Evolutionary conservation across 176 grass and related monocot genomes (phyloP).

Genomic region (Bothriochloa decipiens): DNA sequence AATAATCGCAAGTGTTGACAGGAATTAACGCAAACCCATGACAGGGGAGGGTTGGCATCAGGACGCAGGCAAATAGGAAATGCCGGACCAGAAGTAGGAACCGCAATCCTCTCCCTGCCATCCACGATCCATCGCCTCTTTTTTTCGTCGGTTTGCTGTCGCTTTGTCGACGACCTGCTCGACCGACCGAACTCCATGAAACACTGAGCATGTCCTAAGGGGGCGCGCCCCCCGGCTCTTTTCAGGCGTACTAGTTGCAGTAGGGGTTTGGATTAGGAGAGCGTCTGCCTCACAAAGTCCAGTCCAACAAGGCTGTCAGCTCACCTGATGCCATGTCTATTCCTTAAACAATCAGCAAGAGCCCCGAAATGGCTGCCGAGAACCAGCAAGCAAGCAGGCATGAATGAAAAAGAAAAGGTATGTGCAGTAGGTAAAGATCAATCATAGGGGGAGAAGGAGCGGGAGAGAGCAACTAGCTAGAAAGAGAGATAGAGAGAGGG

Average conservation of each 20-base stretch:
- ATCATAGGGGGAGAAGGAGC: constrained; percentile 24
- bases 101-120: not conserved
- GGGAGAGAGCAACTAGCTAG: not conserved
- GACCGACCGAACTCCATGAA: constrained; percentile 25
- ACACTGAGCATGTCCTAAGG: constrained; percentile 47
- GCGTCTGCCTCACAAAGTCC: constrained; percentile 38
- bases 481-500: not conserved
- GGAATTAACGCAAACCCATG: not conserved
- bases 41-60: constrained; percentile 15
- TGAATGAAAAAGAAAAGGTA: constrained; percentile 21
- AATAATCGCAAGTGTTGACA: constrained; percentile 34
- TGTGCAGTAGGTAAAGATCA: constrained; percentile 50
- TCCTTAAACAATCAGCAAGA: constrained; percentile 66
- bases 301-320: constrained; percentile 26
- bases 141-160: constrained; percentile 51
- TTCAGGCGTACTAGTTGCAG: not conserved
- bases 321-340: constrained; percentile 33
- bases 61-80: not conserved
- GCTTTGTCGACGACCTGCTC: not conserved
- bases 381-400: constrained; percentile 32
- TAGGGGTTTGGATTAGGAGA: constrained; percentile 17
- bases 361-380: constrained; percentile 24
- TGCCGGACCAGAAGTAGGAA: not conserved
- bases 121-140: not conserved
- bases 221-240: not conserved